Evolutionary conservation across 2,329 filamentous ascomycete genomes (phyloP), one percentile per base, ranked within the genome.

Genomic region (Colletotrichum costaricense): DNA sequence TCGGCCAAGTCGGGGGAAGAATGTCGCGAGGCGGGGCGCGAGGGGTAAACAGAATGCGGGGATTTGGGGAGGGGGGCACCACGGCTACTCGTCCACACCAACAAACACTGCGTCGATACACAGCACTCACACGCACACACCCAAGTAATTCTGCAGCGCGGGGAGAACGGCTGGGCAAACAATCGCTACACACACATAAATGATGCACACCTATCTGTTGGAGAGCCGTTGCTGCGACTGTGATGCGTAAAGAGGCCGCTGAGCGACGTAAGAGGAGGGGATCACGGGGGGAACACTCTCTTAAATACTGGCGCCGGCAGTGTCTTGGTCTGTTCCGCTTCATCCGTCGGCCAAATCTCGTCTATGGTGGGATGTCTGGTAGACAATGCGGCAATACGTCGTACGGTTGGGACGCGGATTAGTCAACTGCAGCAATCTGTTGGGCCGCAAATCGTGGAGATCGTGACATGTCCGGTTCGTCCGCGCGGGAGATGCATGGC

Each of bases 21-120:
- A 62, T 70, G 60, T 66, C 71, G 67, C 71, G 71, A 73, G 71
- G 71, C 55, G 67, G 71, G 67, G 71, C 60, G 67, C 67, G 70
- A 70, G 67, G 67, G 66, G 66, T 70, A 62, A 46, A 38, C 38
- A 42, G 69, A 9, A 52, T 73, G 71, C 67, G 71, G 67, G 67
- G 69, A 67, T 65, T 71, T 30, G 60, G 67, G 70, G 60, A 46
- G 16, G 30, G 16, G 30, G 14, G 24, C 46, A 19, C 38, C 38
- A 42, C 38, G 6, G 38, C 19, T 33, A 22, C 60, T 57, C 38
- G 19, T 49, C 42, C 65, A 54, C 69, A 28, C 58, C 22, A 33
- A 22, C n/a, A 54, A 24, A 38, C 16, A 42, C n/a, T 26, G 28
- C 24, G 28, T 19, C 8, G 42, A n/a, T 33, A 11, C 46, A 35